Evolutionary conservation across 371 early-diverging fungal species (phyloP).

Genomic region (Smittium culicis): DNA sequence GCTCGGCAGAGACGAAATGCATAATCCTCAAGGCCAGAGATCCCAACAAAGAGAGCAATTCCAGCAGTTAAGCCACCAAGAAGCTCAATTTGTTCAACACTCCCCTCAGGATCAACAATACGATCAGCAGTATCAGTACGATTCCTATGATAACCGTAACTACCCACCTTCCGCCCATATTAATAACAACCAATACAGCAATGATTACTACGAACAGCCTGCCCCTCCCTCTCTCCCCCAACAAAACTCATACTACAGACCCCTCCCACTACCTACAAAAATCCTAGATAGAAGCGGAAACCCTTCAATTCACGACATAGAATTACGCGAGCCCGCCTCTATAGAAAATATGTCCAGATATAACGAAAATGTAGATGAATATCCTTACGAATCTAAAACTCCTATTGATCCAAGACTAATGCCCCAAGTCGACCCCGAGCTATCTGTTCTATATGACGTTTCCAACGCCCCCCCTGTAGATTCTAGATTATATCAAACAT

Average conservation of each 20-base stretch:
- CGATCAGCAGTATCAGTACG: too few relatives aligned
- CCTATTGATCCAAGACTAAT: constrained; percentile 29
- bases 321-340: not conserved
- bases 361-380: not conserved
- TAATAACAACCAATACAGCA: not conserved
- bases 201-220: not conserved
- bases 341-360: not conserved
- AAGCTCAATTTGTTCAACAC: not conserved
- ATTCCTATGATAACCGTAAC: not conserved
- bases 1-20: not conserved
- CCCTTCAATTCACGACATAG: not conserved
- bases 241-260: not conserved
- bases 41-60: not conserved
- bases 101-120: not conserved
- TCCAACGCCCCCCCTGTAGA: constrained; percentile 30
- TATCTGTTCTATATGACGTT: constrained; percentile 30
- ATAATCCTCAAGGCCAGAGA: not conserved
- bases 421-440: constrained; percentile 26
- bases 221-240: not conserved
- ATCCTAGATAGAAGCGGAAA: not conserved
- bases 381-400: constrained; percentile 2
- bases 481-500: constrained; percentile 35
- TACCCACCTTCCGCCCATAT: not conserved
- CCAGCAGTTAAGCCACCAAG: not conserved
- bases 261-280: not conserved